phyloP scores from a whole-genome alignment of 345 rosid genomes.

The Turnera subulata region DNA sequence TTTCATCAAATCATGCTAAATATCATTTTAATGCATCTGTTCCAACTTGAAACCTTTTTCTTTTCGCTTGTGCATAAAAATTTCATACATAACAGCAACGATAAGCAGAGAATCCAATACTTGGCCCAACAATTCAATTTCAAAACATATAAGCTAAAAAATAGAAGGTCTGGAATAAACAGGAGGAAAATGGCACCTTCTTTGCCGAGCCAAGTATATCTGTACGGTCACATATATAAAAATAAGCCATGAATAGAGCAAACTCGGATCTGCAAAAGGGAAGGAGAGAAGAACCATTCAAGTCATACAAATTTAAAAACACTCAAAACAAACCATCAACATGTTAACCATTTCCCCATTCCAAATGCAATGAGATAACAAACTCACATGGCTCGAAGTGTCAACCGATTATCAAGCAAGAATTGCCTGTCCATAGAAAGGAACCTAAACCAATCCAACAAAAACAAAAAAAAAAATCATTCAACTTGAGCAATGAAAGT shows the following conservation, averaged over 20 bases:
- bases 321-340: neutral
- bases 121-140: neutral
- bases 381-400: constrained; percentile 88
- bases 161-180: neutral
- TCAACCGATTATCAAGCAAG: constrained; percentile 72
- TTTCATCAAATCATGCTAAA: no score
- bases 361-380: neutral
- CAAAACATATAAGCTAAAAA: neutral
- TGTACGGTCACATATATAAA: constrained; percentile 85
- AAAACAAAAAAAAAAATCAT: neutral
- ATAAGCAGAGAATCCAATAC: no score
- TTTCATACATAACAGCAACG: no score
- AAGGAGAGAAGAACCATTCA: neutral
- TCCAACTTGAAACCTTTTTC: no score
- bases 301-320: no score
- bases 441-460: constrained; percentile 46
- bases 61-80: no score
- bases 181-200: constrained; percentile 48
- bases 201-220: constrained; percentile 68
- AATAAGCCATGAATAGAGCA: constrained; percentile 55
- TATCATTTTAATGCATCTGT: no score
- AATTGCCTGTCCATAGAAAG: constrained; percentile 77
- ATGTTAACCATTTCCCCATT: neutral
- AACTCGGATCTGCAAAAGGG: constrained; percentile 66
- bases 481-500: neutral